Percentiles rank a stretch among this genome's conserved stretches.
phyloP scores from a whole-genome alignment of 371 early-diverging fungal species.

The Mucor piriformis region DNA sequence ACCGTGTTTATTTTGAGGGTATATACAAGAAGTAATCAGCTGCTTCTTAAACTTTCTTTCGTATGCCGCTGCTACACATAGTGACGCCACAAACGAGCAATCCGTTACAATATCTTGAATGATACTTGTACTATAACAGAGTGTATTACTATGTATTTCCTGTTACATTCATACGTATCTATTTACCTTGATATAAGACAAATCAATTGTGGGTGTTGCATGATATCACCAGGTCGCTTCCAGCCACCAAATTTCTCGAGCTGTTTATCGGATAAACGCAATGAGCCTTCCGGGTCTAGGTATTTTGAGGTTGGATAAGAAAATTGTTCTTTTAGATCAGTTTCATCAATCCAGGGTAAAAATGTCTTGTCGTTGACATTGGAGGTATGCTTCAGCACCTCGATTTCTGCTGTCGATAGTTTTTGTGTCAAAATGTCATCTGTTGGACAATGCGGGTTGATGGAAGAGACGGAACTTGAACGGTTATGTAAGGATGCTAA shows the following conservation, averaged over 20 bases:
- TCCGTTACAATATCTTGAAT: conserved; percentile 89
- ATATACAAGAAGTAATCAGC: conserved; percentile 85
- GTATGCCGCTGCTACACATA: conserved; percentile 86
- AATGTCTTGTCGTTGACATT: conserved; percentile 71
- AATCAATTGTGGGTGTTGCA: conserved; percentile 69
- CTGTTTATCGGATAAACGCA: conserved; percentile 79
- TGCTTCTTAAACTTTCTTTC: conserved; percentile 76
- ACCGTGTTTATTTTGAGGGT: conserved; percentile 78
- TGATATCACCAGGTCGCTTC: conserved; percentile 80
- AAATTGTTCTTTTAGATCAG: conserved; percentile 69
- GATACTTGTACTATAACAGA: conserved; percentile 44
- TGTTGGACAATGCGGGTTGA: conserved; percentile 10
- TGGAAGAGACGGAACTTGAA: conserved; percentile 17
- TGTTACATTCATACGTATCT: too few species aligned
- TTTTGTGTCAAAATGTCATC: conserved; percentile 33
- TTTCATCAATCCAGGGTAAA: conserved; percentile 73
- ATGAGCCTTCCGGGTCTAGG: conserved; percentile 75
- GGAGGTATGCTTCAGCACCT: conserved; percentile 70
- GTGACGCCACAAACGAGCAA: conserved; percentile 92
- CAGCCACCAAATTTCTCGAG: conserved; percentile 74
- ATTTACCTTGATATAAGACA: conserved; percentile 61
- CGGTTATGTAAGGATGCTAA: conserved; percentile 15
- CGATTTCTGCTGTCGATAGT: conserved; percentile 53
- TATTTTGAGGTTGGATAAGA: conserved; percentile 39
- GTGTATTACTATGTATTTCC: background rate